Conservation (phyloP, 176 grass and related monocot genomes). For the Chloris gayana region DNA sequence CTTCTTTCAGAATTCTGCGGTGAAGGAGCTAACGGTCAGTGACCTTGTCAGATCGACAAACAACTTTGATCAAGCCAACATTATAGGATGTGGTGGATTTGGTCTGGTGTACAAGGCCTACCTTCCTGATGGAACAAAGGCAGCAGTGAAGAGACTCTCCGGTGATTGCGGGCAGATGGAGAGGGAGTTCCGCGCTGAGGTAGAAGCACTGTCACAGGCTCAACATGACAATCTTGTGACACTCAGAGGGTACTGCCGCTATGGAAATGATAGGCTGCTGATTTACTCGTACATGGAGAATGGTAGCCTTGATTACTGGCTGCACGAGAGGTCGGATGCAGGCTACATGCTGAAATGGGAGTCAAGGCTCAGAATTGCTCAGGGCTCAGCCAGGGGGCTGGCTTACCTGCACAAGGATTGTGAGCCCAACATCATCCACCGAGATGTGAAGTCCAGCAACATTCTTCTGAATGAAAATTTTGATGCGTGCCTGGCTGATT, state of each 20-base stretch:
- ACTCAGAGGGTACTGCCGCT: constrained; percentile 86
- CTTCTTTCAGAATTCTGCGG: constrained; percentile 75
- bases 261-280: constrained; percentile 78
- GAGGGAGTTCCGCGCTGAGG: constrained; percentile 92
- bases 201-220: constrained; percentile 86
- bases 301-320: constrained; percentile 92
- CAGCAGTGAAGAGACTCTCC: constrained; percentile 91
- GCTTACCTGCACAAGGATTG: constrained; percentile 94
- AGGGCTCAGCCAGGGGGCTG: constrained; percentile 81
- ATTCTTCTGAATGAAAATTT: constrained; percentile 91
- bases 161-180: constrained; percentile 97
- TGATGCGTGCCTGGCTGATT: constrained; percentile 91
- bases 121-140: constrained; percentile 83
- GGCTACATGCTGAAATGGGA: constrained; percentile 86
- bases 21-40: constrained; percentile 76
- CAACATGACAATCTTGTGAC: constrained; percentile 89
- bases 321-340: constrained; percentile 74
- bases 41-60: constrained; percentile 89
- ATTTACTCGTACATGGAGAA: constrained; percentile 98
- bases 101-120: constrained; percentile 98
- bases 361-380: constrained; percentile 77
- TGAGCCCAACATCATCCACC: constrained; percentile 89
- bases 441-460: constrained; percentile 95
- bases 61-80: constrained; percentile 98
- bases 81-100: constrained; percentile 93